A percentile compares a stretch with the other conserved stretches of the same genome.
These are phyloP conservation scores for Gossypium bickii DNA, from an alignment of 345 rosid genomes.

Conservation along the genomic window DNA sequence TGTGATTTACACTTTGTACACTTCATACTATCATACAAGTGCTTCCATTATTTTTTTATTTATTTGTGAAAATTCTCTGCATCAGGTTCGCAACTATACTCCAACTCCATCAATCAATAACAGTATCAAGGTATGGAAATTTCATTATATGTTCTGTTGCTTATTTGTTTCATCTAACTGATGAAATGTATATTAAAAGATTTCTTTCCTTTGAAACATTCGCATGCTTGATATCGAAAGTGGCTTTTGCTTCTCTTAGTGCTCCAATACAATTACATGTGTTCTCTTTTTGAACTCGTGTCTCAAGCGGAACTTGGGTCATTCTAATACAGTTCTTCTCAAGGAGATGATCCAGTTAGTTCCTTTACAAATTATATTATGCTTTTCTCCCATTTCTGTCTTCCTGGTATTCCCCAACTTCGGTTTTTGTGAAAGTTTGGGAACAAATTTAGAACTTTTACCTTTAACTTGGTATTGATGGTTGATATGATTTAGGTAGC, in stretches of 20 bases:
- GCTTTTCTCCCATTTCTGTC: background rate
- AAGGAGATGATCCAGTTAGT: background rate
- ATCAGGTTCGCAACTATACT: conserved; percentile 48
- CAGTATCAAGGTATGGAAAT: conserved; percentile 16
- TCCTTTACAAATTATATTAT: background rate
- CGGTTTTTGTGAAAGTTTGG: background rate
- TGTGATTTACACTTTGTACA: background rate
- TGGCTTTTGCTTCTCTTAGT: background rate
- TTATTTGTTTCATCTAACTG: background rate
- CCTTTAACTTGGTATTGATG: background rate
- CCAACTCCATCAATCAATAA: conserved; percentile 46
- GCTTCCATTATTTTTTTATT: background rate
- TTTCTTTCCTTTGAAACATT: background rate
- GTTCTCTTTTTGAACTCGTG: background rate
- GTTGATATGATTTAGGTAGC: background rate
- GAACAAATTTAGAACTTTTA: background rate
- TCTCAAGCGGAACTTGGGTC: background rate
- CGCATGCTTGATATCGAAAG: background rate
- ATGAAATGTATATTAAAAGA: background rate
- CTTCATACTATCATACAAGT: background rate
- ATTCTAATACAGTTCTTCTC: background rate
- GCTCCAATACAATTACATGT: background rate
- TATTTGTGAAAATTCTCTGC: background rate
- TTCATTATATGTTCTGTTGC: background rate
- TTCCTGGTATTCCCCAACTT: background rate